Evolutionary conservation across 2,329 filamentous ascomycete species (phyloP).

Genomic region (Aspergillus tubingensis): DNA sequence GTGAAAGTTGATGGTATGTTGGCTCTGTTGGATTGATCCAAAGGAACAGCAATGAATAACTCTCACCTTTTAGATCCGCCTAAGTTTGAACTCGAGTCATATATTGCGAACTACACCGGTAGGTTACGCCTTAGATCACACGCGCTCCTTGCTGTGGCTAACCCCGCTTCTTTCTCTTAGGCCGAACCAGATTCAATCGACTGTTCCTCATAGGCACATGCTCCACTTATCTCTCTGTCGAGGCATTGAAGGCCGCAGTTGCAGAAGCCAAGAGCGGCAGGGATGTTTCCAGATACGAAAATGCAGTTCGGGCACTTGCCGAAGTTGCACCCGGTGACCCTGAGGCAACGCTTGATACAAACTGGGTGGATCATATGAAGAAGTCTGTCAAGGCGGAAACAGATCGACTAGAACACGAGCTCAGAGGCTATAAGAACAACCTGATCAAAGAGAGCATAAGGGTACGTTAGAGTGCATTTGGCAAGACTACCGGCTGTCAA

Average conservation of each 20-base stretch:
- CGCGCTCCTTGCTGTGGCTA: neutral
- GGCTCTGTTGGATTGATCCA: neutral
- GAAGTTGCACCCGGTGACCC: conserved; percentile 66
- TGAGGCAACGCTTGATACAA: conserved; percentile 66
- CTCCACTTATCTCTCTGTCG: conserved; percentile 73
- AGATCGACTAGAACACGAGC: conserved; percentile 74
- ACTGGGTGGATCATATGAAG: conserved; percentile 73
- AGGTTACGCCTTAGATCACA: conserved; percentile 24
- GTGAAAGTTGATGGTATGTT: conserved; percentile 27
- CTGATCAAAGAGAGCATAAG: conserved; percentile 95
- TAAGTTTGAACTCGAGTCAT: conserved; percentile 88
- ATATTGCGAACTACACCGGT: conserved; percentile 88
- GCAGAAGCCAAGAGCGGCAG: conserved; percentile 73
- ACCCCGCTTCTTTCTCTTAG: conserved; percentile 47
- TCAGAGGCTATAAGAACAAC: conserved; percentile 95
- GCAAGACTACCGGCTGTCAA: neutral
- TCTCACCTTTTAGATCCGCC: conserved; percentile 62
- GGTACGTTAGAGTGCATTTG: conserved; percentile 51
- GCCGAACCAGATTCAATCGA: conserved; percentile 77
- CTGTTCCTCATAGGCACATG: conserved; percentile 78
- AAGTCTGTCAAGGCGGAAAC: conserved; percentile 70
- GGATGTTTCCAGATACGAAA: conserved; percentile 71
- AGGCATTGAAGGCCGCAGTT: conserved; percentile 78
- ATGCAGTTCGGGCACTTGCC: conserved; percentile 66
- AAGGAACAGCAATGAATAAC: conserved; percentile 9